These are phyloP conservation scores for Austroboletus niveus DNA, from an alignment of 1,284 basidiomycete species.

Conservation along the genomic window DNA sequence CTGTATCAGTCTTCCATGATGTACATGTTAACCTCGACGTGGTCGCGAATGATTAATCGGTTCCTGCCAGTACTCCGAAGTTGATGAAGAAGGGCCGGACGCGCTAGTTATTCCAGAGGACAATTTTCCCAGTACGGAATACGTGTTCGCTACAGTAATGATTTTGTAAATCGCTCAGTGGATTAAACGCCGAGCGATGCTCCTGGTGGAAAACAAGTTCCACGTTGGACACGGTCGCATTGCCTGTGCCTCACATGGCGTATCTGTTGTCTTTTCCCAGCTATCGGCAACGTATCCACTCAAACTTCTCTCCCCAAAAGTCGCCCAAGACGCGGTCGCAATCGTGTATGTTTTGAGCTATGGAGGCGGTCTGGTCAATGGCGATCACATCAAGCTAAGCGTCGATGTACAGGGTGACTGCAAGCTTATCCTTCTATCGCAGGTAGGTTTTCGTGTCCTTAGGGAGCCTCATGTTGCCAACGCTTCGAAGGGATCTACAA, in stretches of 20 bases:
- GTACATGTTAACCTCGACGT: too few relatives aligned
- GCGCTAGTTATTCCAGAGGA: too few relatives aligned
- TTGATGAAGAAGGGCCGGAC: too few relatives aligned
- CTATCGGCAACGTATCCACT: constrained; percentile 86
- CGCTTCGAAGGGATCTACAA: constrained; percentile 76
- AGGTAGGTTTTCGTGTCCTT: constrained; percentile 49
- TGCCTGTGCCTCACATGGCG: constrained; percentile 48
- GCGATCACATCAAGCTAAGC: constrained; percentile 71
- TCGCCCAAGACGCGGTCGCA: constrained; percentile 50
- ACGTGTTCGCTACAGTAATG: constrained; percentile 33
- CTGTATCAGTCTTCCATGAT: too few relatives aligned
- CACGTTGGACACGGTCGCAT: constrained; percentile 56
- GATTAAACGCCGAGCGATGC: too few relatives aligned
- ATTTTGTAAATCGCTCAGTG: not conserved
- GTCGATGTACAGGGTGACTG: constrained; percentile 60
- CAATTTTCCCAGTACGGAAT: constrained; percentile 17
- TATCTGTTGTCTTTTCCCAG: constrained; percentile 66
- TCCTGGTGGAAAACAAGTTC: constrained; percentile 27
- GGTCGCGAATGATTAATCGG: too few relatives aligned
- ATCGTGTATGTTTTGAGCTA: constrained; percentile 85
- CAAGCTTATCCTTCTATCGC: constrained; percentile 72
- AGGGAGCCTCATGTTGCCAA: constrained; percentile 3
- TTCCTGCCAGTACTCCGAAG: too few relatives aligned
- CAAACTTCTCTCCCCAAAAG: constrained; percentile 80
- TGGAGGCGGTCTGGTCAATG: constrained; percentile 91